phyloP scores from a whole-genome alignment of 2,329 filamentous ascomycete genomes.

The Cercospora zeina region DNA sequence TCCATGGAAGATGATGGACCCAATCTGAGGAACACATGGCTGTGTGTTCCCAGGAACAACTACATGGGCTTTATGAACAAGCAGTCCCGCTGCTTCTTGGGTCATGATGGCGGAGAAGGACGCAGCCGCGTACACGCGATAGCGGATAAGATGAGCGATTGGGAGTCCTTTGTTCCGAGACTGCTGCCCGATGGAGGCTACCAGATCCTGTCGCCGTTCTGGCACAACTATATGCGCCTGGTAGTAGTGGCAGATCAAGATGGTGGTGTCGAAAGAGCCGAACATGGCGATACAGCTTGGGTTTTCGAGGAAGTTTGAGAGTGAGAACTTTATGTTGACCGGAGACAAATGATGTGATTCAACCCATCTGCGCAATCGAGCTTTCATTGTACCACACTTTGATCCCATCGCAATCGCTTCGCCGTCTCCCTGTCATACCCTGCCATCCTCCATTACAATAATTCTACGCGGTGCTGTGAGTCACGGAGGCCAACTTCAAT shows the following conservation, averaged over 20 bases:
- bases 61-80: constrained; percentile 2
- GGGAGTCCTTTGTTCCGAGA: background rate
- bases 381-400: background rate
- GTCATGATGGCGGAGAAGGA: background rate
- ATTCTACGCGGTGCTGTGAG: too few relatives aligned
- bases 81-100: background rate
- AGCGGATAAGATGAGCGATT: background rate
- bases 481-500: too few relatives aligned
- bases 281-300: background rate
- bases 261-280: background rate
- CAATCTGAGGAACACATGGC: background rate
- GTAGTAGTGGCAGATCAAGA: background rate
- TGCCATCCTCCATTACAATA: too few relatives aligned
- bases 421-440: too few relatives aligned
- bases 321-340: too few relatives aligned
- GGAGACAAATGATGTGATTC: background rate
- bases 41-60: background rate
- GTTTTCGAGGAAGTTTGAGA: background rate
- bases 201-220: background rate
- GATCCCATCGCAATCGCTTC: background rate
- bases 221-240: background rate
- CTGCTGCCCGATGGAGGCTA: background rate
- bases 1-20: background rate
- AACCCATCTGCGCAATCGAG: too few relatives aligned
- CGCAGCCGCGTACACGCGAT: background rate